Evolutionary conservation across 768 basidiomycete genomes (phyloP).

Genomic region (Suillus decipiens): DNA sequence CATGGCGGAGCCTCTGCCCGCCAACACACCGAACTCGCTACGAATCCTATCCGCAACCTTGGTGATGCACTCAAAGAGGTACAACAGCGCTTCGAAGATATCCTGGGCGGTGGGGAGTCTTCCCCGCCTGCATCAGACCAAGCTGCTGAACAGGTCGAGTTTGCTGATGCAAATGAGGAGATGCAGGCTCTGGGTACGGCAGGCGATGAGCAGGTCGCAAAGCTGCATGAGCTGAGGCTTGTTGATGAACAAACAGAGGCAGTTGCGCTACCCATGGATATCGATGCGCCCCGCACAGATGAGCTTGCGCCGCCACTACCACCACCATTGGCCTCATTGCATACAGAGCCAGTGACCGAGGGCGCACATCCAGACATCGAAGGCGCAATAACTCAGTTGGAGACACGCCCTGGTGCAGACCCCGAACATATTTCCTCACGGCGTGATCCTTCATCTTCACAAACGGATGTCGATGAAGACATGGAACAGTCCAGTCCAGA

Average conservation of each 20-base stretch:
- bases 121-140: slow-evolving; percentile 34
- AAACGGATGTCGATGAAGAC: slow-evolving; percentile 35
- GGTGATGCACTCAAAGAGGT: slow-evolving; percentile 86
- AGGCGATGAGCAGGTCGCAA: slow-evolving; percentile 79
- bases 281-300: slow-evolving; percentile 44
- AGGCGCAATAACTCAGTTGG: slow-evolving; percentile 45
- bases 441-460: slow-evolving; percentile 29
- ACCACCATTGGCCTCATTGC: slow-evolving; percentile 29
- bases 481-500: slow-evolving; percentile 18
- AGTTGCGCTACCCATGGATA: slow-evolving; percentile 48
- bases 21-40: slow-evolving; percentile 37
- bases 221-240: slow-evolving; percentile 78
- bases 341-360: slow-evolving; percentile 30
- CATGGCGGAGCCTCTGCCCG: slow-evolving; percentile 44
- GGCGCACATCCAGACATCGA: slow-evolving; percentile 38
- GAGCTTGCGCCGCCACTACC: slow-evolving; percentile 16
- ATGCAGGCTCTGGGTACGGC: slow-evolving; percentile 92
- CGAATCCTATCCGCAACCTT: slow-evolving; percentile 72
- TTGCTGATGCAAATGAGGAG: slow-evolving; percentile 68
- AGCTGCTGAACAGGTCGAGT: slow-evolving; percentile 65
- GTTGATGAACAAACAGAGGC: slow-evolving; percentile 54
- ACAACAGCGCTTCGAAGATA: slow-evolving; percentile 81
- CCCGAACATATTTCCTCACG: slow-evolving; percentile 14
- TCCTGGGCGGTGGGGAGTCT: slow-evolving; percentile 50
- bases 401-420: slow-evolving; percentile 19